Base-by-base conservation (phyloP, 805 yeast species). In the Pichia phayaonensis region DNA sequence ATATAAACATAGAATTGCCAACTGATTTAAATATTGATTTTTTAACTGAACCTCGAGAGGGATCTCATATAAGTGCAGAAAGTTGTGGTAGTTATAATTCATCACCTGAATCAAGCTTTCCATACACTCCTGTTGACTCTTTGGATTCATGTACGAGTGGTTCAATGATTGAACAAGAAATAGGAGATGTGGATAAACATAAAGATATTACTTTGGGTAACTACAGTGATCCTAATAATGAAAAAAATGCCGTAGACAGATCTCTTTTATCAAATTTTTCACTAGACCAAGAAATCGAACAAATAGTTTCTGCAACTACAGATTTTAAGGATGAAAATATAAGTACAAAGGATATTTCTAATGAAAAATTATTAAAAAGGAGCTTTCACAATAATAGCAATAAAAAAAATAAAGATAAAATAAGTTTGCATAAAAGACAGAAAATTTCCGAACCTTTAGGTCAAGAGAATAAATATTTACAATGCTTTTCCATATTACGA, bases 61-160 rank as follows among this genome's bases (percentile, higher is more conserved):
- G 40, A 44, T 44, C 49, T 21, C 50, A 43, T 8, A n/a, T 20
- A 18, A 44, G 13, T 23, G 18, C 29, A 21, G 24, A 38, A 26
- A 13, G 20, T 27, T 11, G 50, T 40, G n/a, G 34, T 34, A 42
- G 46, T 31, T 44, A 47, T 22, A 29, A 47, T 26, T 49, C 48
- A 23, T 49, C 52, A 23, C 60, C 60, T 1, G 58, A 48, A 24
- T 53, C 60, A n/a, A 56, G 47, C 24, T 48, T 54, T 10, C 49
- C 60, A 18, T 58, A 56, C 39, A 58, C 61, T 4, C 61, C 61
- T 8, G 46, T 53, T n/a, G 61, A 58, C n/a, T 55, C 60, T 13
- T 20, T 58, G 13, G 56, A 54, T 21, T 57, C 61, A 0, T 54
- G 45, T 23, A 54, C 61, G 0, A 47, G 50, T 8, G 51, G 42